Evolutionary conservation across 139 green algal species (phyloP), one percentile per base, ranked within the genome.

Genomic region (Desmodesmus armatus): DNA sequence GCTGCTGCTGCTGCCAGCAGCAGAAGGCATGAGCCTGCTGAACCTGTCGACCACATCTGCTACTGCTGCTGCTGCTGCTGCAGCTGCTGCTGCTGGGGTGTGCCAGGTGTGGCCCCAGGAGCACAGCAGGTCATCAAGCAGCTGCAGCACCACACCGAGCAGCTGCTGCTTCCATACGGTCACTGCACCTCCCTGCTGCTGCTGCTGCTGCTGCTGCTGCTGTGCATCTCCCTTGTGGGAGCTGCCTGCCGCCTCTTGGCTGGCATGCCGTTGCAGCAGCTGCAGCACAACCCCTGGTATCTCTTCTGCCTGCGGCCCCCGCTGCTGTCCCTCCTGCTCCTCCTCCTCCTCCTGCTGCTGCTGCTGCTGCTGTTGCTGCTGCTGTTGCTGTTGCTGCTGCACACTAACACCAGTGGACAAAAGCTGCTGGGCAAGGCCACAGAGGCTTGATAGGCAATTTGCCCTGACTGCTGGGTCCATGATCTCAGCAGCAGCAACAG

Each of bases 361-460:
- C 47, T 80, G 73, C 44, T 80, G 73, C 49, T 77, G 69, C 69
- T 77, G 35, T 29, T 35, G 35, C 25, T 79, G 37, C 71, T 79
- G 71, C 71, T 79, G 71, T 27, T 62, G 21, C 41, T 79, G 71
- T 37, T 79, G 71, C 25, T 25, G 41, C 71, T 79, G 71, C 23
- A 65, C 23, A n/a, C 53, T n/a, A 19, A 65, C 21, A 19, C 53
- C 53, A 19, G 21, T 65, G 23, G 23, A 65, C 53, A 19, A 19
- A 19, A 65, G 21, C 23, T 23, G 19, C 53, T 65, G 53, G 23
- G n/a, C n/a, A n/a, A n/a, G n/a, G n/a, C n/a, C n/a, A n/a, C n/a
- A n/a, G n/a, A n/a, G n/a, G n/a, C n/a, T n/a, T n/a, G n/a, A n/a
- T n/a, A n/a, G n/a, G n/a, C n/a, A n/a, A n/a, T n/a, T n/a, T n/a